Percentiles rank a stretch among this genome's conserved stretches.
phyloP scores from a whole-genome alignment of 305 asterid species.

The Fraxinus xanthoxyloides region DNA sequence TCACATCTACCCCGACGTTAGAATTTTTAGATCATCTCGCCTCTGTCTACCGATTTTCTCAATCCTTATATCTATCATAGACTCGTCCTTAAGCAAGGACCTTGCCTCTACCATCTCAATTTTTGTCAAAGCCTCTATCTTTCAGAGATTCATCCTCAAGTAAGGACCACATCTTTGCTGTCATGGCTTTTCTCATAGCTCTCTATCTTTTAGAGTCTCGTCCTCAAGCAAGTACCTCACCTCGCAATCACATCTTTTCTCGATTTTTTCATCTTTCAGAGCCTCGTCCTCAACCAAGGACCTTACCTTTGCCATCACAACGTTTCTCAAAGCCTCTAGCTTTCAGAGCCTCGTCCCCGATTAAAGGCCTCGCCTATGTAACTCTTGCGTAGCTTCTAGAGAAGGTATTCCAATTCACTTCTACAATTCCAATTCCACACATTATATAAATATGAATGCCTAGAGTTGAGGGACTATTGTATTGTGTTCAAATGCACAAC shows the following conservation, averaged over 20 bases:
- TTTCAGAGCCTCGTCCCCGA: not conserved
- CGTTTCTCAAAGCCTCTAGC: not conserved
- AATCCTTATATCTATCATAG: not conserved
- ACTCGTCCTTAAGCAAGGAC: not conserved
- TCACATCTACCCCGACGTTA: not conserved
- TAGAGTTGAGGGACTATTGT: not conserved
- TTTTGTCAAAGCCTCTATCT: not conserved
- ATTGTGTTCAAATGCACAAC: not conserved
- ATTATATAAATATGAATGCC: not conserved
- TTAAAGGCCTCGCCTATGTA: not conserved
- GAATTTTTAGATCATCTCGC: not conserved
- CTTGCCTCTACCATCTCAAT: not conserved
- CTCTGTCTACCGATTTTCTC: not conserved
- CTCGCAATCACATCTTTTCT: not conserved
- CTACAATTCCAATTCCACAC: not conserved
- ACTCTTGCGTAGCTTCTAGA: not conserved
- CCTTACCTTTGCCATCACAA: not conserved
- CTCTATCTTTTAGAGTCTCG: not conserved
- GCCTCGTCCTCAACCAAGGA: not conserved
- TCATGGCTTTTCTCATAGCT: not conserved
- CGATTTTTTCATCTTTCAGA: not conserved
- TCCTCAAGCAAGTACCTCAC: not conserved
- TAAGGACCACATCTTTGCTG: not conserved
- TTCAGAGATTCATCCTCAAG: not conserved
- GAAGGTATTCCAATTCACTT: not conserved